Percentiles rank a stretch among this genome's conserved stretches.
These are phyloP conservation scores for Macrotyloma uniflorum DNA, from an alignment of 306 rosid species.

Conservation along the genomic window DNA sequence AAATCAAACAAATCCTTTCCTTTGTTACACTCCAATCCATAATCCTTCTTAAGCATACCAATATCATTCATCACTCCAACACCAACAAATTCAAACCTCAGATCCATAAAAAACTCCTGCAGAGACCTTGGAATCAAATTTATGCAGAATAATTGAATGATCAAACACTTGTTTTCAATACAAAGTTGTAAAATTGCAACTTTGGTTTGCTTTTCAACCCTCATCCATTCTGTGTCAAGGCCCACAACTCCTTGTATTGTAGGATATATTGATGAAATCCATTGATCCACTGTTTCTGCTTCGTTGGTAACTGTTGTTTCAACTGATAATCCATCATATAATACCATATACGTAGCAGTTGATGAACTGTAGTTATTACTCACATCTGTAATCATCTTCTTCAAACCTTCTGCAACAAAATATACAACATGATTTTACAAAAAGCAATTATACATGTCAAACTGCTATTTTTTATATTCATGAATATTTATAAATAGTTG, in stretches of 20 bases:
- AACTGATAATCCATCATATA: neutral
- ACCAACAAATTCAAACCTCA: constrained; percentile 31
- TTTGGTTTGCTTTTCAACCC: neutral
- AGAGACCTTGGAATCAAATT: neutral
- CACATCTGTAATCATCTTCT: too few relatives aligned
- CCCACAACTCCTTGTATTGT: constrained; percentile 3
- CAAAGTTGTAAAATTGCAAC: constrained; percentile 35
- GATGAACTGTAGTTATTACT: too few relatives aligned
- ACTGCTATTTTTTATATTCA: too few relatives aligned
- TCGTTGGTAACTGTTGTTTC: constrained; percentile 35
- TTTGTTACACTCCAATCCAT: constrained; percentile 3
- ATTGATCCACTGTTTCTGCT: constrained; percentile 16
- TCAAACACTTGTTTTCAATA: constrained; percentile 32
- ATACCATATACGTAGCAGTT: constrained; percentile 1
- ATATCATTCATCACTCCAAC: constrained; percentile 24
- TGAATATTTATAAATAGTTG: too few relatives aligned
- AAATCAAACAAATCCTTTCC: too few relatives aligned
- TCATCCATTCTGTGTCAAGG: constrained; percentile 40
- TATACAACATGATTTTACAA: too few relatives aligned
- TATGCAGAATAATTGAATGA: constrained; percentile 1
- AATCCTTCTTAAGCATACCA: neutral
- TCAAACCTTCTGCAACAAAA: too few relatives aligned
- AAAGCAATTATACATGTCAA: too few relatives aligned
- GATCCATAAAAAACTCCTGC: neutral
- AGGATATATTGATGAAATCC: constrained; percentile 19